These are phyloP conservation scores for Fonsecaea erecta DNA, from an alignment of 2,329 filamentous ascomycete species.

Conservation along the genomic window DNA sequence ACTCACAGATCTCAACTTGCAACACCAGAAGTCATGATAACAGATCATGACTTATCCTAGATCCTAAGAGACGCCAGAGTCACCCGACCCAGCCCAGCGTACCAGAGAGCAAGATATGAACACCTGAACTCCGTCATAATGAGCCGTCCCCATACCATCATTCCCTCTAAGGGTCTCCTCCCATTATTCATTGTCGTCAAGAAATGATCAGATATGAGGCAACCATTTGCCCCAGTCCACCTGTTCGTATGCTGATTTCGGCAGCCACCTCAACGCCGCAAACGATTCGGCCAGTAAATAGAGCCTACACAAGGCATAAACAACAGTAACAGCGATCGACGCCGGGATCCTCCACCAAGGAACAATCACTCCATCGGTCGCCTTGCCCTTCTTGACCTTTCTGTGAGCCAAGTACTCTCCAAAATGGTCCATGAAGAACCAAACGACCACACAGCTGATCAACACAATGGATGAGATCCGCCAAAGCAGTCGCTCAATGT, in stretches of 20 bases:
- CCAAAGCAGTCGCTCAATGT: conserved; percentile 36
- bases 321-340: conserved; percentile 11
- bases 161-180: not conserved
- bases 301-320: conserved; percentile 10
- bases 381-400: conserved; percentile 8
- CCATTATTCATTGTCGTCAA: conserved; percentile 8
- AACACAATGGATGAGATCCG: conserved; percentile 22
- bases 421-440: conserved; percentile 22
- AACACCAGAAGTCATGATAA: not conserved
- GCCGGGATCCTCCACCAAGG: conserved; percentile 24
- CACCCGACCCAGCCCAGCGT: not conserved
- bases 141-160: not conserved
- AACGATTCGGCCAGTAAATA: conserved; percentile 20
- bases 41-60: no score
- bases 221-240: conserved; percentile 22
- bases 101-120: not conserved
- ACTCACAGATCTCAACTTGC: not conserved
- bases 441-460: conserved; percentile 14
- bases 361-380: conserved; percentile 7
- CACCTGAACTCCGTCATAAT: not conserved
- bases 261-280: conserved; percentile 12
- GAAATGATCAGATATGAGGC: conserved; percentile 10
- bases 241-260: conserved; percentile 16
- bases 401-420: conserved; percentile 7
- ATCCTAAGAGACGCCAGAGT: not conserved